Evolutionary conservation across 2,329 filamentous ascomycete species (phyloP).

Genomic region (Neofusicoccum laricinum): DNA sequence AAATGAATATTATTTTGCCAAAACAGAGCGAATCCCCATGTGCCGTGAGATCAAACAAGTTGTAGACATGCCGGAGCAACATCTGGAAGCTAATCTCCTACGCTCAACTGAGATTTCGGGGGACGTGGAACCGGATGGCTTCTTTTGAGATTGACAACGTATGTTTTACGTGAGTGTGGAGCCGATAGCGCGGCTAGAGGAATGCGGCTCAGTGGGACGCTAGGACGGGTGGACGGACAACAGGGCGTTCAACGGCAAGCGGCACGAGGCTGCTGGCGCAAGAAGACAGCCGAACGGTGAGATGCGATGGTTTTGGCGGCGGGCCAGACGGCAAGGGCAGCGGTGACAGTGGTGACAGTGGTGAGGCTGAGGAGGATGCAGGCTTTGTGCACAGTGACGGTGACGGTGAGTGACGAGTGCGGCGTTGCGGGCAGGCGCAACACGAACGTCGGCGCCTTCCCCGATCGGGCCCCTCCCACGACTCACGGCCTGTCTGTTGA

Average conservation of each 20-base stretch:
- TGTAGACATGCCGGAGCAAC: too few species aligned
- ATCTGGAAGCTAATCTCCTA: too few species aligned
- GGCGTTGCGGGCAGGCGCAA: background rate
- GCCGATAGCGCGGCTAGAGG: background rate
- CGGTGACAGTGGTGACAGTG: too few species aligned
- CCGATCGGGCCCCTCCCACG: background rate
- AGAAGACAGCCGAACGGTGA: background rate
- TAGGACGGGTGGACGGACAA: background rate
- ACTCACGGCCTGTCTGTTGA: background rate
- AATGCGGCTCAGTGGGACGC: background rate
- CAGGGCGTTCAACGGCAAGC: background rate
- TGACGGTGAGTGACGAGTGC: conserved; percentile 1
- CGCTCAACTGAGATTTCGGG: too few species aligned
- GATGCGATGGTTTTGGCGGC: too few species aligned
- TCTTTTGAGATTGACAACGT: too few species aligned
- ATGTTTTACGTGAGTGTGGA: too few species aligned
- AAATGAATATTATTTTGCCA: too few species aligned
- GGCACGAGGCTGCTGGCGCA: background rate
- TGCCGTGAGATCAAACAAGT: too few species aligned
- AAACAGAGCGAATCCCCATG: too few species aligned
- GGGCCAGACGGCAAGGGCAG: background rate
- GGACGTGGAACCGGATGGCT: too few species aligned
- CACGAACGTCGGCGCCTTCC: too few species aligned
- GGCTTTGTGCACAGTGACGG: background rate
- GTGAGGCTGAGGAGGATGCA: background rate